Conservation (phyloP, 805 yeast species). For the Metschnikowia lochheadii region DNA sequence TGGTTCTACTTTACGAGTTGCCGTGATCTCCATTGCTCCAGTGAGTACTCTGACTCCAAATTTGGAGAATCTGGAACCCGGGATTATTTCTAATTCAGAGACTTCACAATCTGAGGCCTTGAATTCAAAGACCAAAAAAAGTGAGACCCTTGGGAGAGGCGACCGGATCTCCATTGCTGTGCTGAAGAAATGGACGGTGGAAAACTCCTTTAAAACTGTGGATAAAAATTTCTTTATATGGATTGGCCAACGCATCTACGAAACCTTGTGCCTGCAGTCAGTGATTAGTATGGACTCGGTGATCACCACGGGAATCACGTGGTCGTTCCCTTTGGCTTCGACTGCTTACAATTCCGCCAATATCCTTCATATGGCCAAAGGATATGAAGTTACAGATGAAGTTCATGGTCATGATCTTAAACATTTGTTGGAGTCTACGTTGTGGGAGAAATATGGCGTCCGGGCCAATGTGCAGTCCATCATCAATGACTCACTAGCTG, state of each 20-base stretch:
- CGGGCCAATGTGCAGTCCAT: conserved; percentile 40
- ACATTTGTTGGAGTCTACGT: conserved; percentile 34
- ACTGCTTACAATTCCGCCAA: conserved; percentile 40
- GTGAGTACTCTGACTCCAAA: conserved; percentile 7
- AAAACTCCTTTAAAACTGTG: conserved; percentile 36
- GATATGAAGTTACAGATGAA: conserved; percentile 46
- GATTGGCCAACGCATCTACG: conserved; percentile 34
- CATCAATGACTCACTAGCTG: conserved; percentile 66
- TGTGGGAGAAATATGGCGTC: conserved; percentile 21
- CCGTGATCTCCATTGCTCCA: conserved; percentile 32
- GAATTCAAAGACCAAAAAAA: no score
- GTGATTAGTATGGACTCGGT: conserved; percentile 8
- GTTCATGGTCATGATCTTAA: conserved; percentile 40
- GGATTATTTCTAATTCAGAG: no score
- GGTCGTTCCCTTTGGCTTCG: conserved; percentile 54
- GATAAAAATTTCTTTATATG: conserved; percentile 40
- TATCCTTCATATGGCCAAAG: conserved; percentile 57
- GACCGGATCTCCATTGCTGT: conserved; percentile 25
- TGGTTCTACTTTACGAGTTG: conserved; percentile 50
- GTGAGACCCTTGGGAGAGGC: no score
- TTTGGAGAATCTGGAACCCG: no score
- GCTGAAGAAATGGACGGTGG: conserved; percentile 37
- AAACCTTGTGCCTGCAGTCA: conserved; percentile 24
- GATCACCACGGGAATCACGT: conserved; percentile 45
- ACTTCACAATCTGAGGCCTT: no score